Percentiles rank a stretch among this genome's conserved stretches.
phyloP scores from a whole-genome alignment of 1,139 yeast species.

The Protomyces inouyei region DNA sequence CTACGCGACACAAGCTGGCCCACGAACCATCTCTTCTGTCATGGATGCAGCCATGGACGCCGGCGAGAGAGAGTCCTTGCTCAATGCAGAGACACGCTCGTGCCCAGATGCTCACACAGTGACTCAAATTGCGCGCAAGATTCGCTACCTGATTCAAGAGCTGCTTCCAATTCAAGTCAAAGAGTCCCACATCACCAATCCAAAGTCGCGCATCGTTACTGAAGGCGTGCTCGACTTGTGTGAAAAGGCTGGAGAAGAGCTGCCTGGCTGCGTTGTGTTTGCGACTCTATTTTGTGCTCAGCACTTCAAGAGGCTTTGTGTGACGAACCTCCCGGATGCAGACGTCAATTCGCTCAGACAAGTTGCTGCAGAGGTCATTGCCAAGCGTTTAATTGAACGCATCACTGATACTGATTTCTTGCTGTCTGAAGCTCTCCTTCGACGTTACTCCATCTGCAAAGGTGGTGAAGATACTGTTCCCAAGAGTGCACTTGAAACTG shows the following conservation, averaged over 20 bases:
- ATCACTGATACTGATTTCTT: constrained; percentile 57
- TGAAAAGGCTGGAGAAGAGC: constrained; percentile 76
- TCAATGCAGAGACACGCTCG: background rate
- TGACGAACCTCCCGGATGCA: constrained; percentile 53
- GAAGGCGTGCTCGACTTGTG: constrained; percentile 56
- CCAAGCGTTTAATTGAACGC: constrained; percentile 61
- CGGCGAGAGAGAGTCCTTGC: background rate
- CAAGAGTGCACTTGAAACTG: constrained; percentile 13
- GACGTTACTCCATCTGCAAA: constrained; percentile 62
- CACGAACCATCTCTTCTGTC: too few species aligned
- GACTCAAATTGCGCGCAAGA: constrained; percentile 53
- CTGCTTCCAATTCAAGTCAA: constrained; percentile 62
- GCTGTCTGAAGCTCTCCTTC: constrained; percentile 72
- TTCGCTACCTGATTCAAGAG: constrained; percentile 66
- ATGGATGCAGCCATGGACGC: background rate
- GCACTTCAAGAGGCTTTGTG: constrained; percentile 16
- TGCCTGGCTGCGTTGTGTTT: constrained; percentile 32
- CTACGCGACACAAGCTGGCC: too few species aligned
- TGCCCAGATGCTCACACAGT: constrained; percentile 15
- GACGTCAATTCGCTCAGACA: constrained; percentile 59
- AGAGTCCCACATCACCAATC: constrained; percentile 48
- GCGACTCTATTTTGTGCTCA: constrained; percentile 13
- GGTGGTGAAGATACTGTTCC: constrained; percentile 64
- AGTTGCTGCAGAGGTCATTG: constrained; percentile 65
- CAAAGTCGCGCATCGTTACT: constrained; percentile 61